Base-by-base conservation (phyloP, 352 stramenopile genomes). In the Phytopythium kandeliae region DNA sequence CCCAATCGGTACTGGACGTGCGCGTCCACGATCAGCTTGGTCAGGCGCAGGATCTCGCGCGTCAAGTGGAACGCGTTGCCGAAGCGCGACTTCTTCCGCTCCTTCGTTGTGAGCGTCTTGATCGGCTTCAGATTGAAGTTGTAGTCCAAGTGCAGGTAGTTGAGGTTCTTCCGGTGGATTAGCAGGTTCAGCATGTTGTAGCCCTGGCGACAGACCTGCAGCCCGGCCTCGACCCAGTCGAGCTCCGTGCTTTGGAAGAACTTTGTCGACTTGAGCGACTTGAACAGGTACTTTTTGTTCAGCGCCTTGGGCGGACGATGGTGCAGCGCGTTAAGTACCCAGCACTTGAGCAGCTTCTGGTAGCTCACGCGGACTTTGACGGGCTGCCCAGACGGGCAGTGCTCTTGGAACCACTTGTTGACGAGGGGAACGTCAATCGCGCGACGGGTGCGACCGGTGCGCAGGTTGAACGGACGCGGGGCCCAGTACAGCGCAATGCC, bases 121-220 rank as follows among this genome's bases (percentile, higher is more conserved):
- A 98, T 99, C 5, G 97, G 97, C 72, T 99, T 99, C n/a, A 99
- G 68, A 74, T 99, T 99, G 67, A 99, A 99, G 67, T 99, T 99
- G 87, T 99, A 99, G 70, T 99, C 97, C 58, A 99, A 81, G 75
- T 99, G 97, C 33, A 99, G 74, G 67, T 99, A 99, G 65, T 99
- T 99, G 16, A 99, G 71, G 63, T 98, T 98, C 69, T 99, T 99
- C 45, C 97, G 86, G 62, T 99, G 97, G 60, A 99, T 99, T 25
- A 99, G 69, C 48, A 99, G 67, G 66, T 99, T 99, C 28, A 99
- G 81, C 89, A 99, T 99, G 70, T 99, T 99, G 85, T 99, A 98
- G 25, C 97, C 97, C 74, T 99, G 97, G 24, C 96, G 85, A 67
- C 96, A 99, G 7, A 99, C 95, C 69, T 98, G 92, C 3, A 99